Percentiles rank a stretch among this genome's conserved stretches.
phyloP scores from a whole-genome alignment of 208 protist species.

The Trypanosomatidae sp. region DNA sequence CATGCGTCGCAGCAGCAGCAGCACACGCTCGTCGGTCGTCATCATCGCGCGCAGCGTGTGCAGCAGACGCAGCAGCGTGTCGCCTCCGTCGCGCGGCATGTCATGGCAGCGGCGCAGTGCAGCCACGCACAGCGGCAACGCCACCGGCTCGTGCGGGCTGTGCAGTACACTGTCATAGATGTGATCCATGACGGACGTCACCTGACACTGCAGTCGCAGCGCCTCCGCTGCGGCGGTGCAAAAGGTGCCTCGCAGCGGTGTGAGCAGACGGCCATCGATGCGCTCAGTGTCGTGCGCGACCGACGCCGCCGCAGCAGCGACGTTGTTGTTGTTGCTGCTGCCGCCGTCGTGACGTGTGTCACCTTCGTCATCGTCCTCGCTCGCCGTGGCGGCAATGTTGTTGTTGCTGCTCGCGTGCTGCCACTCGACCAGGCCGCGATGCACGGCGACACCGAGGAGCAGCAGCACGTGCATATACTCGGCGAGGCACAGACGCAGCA shows the following conservation, averaged over 20 bases:
- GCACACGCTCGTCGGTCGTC: constrained; percentile 14
- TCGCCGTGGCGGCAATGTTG: too few relatives aligned
- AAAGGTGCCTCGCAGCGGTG: constrained; percentile 14
- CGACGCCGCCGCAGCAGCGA: too few relatives aligned
- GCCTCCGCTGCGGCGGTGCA: constrained; percentile 10
- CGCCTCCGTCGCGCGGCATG: constrained; percentile 11
- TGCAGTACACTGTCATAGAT: too few relatives aligned
- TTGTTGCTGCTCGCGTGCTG: too few relatives aligned
- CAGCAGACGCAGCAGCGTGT: constrained; percentile 21
- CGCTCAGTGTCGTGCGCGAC: too few relatives aligned
- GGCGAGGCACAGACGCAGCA: too few relatives aligned
- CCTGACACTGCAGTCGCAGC: constrained; percentile 14
- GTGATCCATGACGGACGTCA: constrained; percentile 24
- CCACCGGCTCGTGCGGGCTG: constrained; percentile 14
- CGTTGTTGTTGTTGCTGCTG: too few relatives aligned
- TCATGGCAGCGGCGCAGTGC: constrained; percentile 29
- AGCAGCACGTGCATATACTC: too few relatives aligned
- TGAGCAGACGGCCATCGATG: constrained; percentile 8
- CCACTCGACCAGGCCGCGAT: too few relatives aligned
- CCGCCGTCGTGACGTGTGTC: too few relatives aligned
- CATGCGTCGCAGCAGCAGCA: constrained; percentile 58
- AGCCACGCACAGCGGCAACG: constrained; percentile 21
- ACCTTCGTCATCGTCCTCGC: too few relatives aligned
- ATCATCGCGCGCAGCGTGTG: constrained; percentile 20
- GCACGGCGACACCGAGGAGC: too few relatives aligned